Percentiles rank a stretch among this genome's conserved stretches.
Conservation (phyloP, 2,329 filamentous ascomycete species). For the Acephala macrosclerotiorum region DNA sequence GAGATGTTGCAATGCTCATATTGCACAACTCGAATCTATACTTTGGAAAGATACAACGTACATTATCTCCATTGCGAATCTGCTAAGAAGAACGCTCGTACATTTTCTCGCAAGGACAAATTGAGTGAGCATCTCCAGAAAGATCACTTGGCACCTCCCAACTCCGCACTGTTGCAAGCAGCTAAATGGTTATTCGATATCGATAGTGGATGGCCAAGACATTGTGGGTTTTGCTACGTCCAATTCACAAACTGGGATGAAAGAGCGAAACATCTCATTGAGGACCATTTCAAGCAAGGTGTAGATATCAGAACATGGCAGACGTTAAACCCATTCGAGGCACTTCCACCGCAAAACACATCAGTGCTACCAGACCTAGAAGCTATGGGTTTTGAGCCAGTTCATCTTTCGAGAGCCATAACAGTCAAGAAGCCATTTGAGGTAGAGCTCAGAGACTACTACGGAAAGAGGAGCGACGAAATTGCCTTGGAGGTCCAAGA, state of each 20-base stretch:
- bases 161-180: not conserved
- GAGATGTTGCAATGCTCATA: not conserved
- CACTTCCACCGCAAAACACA: no score
- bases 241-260: not conserved
- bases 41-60: not conserved
- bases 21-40: not conserved
- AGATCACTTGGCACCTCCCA: not conserved
- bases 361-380: no score
- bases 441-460: no score
- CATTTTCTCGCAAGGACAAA: not conserved
- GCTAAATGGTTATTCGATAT: not conserved
- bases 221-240: not conserved
- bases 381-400: no score
- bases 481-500: no score
- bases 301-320: not conserved
- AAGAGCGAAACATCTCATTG: conserved; percentile 3
- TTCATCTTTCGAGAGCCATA: no score
- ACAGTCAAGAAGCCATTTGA: no score
- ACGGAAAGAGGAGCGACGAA: no score
- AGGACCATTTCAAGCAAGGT: not conserved
- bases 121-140: conserved; percentile 4
- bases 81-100: not conserved
- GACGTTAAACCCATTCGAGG: not conserved
- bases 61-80: not conserved
- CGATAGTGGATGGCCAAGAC: not conserved